Base-by-base conservation (phyloP, 2,329 filamentous ascomycete genomes). In the Pseudopithomyces chartarum region DNA sequence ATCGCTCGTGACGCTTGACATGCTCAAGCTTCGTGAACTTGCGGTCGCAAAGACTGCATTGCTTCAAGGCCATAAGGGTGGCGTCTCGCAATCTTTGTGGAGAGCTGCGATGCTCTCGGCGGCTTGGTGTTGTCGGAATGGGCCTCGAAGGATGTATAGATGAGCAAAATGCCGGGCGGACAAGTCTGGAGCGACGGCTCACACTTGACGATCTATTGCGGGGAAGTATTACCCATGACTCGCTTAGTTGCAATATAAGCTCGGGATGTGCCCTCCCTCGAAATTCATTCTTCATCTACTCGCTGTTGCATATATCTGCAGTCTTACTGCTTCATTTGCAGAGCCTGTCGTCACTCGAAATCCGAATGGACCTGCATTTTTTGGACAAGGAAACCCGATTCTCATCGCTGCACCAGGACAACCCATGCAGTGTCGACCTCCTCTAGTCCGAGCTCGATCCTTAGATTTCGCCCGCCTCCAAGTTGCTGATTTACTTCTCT, bases 21-120 rank as follows among this genome's bases (percentile, higher is more conserved):
- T 84, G 82, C 65, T 84, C 82, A 29, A 80, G 81, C 70, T 84
- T 84, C 59, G 81, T 82, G 73, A 84, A 84, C 59, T 79, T 80
- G 59, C 81, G 79, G 60, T 83, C 82, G 75, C 82, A 84, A 66
- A 73, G 66, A 61, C 71, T 74, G 67, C 73, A 76, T 62, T 75
- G 73, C 52, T 76, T 76, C 61, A 76, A 58, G 62, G 73, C 70
- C 73, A 76, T 75, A 58, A 45, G 52, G 56, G 51, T 53, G 29
- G 57, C 52, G 23, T 49, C 34, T 26, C 17, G 29, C 22, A 49
- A 53, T 47, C 59, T 39, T 45, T 33, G 55, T 17, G 34, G 52
- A 51, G 43, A 46, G 22, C 23, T 42, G 33, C 22, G 42, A 45
- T 56, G 22, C 47, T 43, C 44, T 52, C 47, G 17, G 52, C 52